phyloP scores from a whole-genome alignment of 495 filamentous ascomycete species.

The Venustampulla echinocandica region DNA sequence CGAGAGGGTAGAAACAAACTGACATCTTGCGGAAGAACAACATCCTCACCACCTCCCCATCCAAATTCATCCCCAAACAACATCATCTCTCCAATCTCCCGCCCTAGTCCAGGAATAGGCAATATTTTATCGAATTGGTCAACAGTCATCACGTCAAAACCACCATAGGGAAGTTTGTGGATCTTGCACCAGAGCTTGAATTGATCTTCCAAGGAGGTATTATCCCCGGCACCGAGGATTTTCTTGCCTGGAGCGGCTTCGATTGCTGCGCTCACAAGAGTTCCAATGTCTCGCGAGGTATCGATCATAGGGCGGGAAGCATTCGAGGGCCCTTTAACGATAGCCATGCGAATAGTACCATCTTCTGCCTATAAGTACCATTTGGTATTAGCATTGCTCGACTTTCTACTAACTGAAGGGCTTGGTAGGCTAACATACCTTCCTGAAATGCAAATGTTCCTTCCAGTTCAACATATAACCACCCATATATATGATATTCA shows the following conservation, averaged over 20 bases:
- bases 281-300: slow-evolving; percentile 2
- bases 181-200: slow-evolving; percentile 10
- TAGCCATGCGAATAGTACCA: slow-evolving; percentile 4
- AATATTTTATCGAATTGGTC: slow-evolving; percentile 3
- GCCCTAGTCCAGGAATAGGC: slow-evolving; percentile 16
- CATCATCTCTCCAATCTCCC: slow-evolving; percentile 28
- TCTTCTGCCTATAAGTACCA: slow-evolving; percentile 4
- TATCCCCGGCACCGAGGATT: slow-evolving; percentile 7
- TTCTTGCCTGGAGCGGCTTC: slow-evolving; percentile 8
- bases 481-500: slow-evolving; percentile 6
- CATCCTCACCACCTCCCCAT: slow-evolving; percentile 27
- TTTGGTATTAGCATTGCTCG: too few relatives aligned
- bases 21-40: slow-evolving; percentile 12
- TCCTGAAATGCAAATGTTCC: slow-evolving; percentile 3
- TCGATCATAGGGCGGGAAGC: slow-evolving; percentile 7
- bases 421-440: slow-evolving; percentile 2
- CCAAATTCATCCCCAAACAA: slow-evolving; percentile 28
- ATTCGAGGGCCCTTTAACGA: not conserved
- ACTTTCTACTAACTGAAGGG: not conserved
- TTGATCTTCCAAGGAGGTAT: slow-evolving; percentile 9
- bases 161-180: slow-evolving; percentile 7
- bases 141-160: slow-evolving; percentile 6
- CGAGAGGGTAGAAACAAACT: not conserved
- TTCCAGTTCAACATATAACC: slow-evolving; percentile 15
- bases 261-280: slow-evolving; percentile 8